phyloP scores from a whole-genome alignment of 306 rosid species.

The Dryas drummondii region DNA sequence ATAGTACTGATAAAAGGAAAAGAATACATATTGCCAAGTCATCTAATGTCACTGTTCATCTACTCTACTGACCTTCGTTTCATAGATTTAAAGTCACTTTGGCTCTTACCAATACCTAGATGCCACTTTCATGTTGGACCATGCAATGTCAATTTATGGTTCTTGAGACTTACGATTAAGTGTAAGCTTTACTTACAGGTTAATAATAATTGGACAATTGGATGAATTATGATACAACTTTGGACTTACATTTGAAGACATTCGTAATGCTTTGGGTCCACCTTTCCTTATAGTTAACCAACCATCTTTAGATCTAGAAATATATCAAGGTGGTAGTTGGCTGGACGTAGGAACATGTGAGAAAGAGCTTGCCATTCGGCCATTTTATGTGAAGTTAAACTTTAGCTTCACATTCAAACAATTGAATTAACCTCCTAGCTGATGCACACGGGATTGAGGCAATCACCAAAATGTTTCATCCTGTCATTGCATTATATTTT shows the following conservation, averaged over 20 bases:
- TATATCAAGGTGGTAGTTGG: background rate
- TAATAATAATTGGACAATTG: background rate
- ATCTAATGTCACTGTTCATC: background rate
- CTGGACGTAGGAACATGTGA: background rate
- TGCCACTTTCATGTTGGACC: background rate
- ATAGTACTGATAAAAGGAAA: background rate
- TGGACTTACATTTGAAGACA: no score
- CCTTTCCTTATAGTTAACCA: background rate
- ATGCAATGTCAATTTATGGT: background rate
- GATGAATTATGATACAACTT: slow-evolving; percentile 1
- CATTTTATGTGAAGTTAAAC: background rate
- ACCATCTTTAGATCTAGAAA: background rate
- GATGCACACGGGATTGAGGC: background rate
- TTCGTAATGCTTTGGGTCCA: background rate
- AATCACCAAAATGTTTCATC: background rate
- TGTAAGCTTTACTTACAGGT: background rate
- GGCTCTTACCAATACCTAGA: background rate
- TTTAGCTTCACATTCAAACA: background rate
- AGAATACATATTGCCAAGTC: background rate
- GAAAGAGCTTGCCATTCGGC: background rate
- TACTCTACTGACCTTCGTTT: background rate
- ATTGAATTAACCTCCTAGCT: background rate
- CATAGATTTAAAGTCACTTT: background rate
- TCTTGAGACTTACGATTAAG: background rate
- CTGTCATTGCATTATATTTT: background rate